A percentile compares a stretch with the other conserved stretches of the same genome.
Evolutionary conservation across 148 eudicot genomes (phyloP).

Genomic region (Rhododendron williamsianum): DNA sequence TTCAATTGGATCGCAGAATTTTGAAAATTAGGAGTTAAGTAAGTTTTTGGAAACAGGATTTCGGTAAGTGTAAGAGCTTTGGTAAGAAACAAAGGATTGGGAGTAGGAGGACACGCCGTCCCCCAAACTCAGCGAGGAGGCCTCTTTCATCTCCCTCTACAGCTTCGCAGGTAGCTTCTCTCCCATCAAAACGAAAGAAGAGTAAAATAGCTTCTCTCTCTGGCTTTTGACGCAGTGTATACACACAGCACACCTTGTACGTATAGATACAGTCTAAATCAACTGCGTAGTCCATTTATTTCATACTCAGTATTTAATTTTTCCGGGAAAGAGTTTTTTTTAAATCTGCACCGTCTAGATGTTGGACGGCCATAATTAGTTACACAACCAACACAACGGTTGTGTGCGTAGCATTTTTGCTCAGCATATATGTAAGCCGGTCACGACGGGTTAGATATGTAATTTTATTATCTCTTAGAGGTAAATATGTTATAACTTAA

Average conservation of each 20-base stretch:
- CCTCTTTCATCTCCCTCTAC: constrained; percentile 17
- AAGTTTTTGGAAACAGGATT: constrained; percentile 10
- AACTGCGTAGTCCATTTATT: not conserved
- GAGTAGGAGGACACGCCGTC: not conserved
- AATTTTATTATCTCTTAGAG: not conserved
- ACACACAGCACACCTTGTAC: not conserved
- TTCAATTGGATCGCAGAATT: not conserved
- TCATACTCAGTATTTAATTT: no score
- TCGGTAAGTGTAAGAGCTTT: constrained; percentile 20
- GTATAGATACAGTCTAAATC: not conserved
- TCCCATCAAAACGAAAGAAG: not conserved
- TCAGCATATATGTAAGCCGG: not conserved
- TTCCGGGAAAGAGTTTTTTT: no score
- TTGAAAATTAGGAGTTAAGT: not conserved
- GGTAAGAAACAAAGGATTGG: not conserved
- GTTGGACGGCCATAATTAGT: no score
- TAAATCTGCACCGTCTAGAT: no score
- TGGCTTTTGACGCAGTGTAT: not conserved
- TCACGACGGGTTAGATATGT: not conserved
- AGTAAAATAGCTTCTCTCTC: not conserved
- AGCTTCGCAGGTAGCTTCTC: constrained; percentile 8
- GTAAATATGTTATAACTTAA: not conserved
- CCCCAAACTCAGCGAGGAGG: constrained; percentile 5
- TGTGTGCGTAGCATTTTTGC: no score
- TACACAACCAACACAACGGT: no score